Conservation (phyloP, 2,329 filamentous ascomycete genomes). For the Tothia fuscella region DNA sequence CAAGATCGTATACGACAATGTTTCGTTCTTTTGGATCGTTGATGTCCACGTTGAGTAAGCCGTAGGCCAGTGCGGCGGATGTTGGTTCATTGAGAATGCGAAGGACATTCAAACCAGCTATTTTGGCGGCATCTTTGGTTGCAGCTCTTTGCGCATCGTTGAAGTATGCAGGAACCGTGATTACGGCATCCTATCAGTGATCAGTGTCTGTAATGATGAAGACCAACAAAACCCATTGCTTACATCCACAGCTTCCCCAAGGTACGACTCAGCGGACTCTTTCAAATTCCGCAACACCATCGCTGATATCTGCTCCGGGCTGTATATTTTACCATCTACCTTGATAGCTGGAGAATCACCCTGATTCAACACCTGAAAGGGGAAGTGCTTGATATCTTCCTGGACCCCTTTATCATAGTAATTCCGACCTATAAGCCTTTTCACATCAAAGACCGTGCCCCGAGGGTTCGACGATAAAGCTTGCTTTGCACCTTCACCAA, state of each 20-base stretch:
- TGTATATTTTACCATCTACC: neutral
- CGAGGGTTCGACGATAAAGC: conserved; percentile 71
- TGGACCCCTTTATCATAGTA: conserved; percentile 42
- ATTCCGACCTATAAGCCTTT: conserved; percentile 79
- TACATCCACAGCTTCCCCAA: conserved; percentile 2
- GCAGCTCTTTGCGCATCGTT: conserved; percentile 4
- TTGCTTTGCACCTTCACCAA: conserved; percentile 58
- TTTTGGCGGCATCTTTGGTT: conserved; percentile 5
- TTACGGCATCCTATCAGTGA: neutral
- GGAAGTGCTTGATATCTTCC: conserved; percentile 7
- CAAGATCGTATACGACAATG: conserved; percentile 1
- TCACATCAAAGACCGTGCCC: conserved; percentile 70
- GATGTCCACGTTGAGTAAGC: neutral
- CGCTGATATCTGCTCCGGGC: conserved; percentile 8
- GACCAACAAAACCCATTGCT: neutral
- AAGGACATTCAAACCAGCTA: conserved; percentile 7
- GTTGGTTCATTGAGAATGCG: conserved; percentile 6
- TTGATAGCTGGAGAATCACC: conserved; percentile 2
- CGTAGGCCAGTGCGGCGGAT: conserved; percentile 7
- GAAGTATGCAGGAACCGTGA: conserved; percentile 10
- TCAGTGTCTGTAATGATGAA: neutral
- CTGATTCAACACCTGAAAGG: conserved; percentile 8
- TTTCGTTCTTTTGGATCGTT: conserved; percentile 4
- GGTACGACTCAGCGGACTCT: conserved; percentile 8
- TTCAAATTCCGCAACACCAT: conserved; percentile 8